Evolutionary conservation across 371 early-diverging fungal genomes (phyloP).

Genomic region (Lichtheimia corymbifera): DNA sequence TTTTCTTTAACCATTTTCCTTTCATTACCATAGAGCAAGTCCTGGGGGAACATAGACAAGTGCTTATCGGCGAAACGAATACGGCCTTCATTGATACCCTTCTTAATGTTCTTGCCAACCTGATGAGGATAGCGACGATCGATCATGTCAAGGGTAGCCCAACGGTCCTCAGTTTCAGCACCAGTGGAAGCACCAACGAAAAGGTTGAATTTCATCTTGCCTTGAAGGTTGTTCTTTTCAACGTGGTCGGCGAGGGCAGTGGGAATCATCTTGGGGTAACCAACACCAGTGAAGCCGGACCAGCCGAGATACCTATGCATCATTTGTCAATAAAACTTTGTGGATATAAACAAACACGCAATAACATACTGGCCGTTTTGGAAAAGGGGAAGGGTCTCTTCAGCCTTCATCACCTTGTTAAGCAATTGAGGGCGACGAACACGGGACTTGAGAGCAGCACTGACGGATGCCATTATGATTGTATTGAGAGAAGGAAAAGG

Average conservation of each 20-base stretch:
- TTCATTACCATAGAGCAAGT: conserved; percentile 46
- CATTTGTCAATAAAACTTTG: background rate
- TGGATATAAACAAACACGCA: background rate
- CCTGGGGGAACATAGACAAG: conserved; percentile 59
- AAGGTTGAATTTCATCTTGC: conserved; percentile 55
- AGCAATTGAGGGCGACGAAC: conserved; percentile 51
- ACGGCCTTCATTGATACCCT: conserved; percentile 53
- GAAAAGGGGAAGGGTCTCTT: conserved; percentile 50
- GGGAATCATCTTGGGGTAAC: conserved; percentile 57
- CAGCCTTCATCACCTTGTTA: conserved; percentile 48
- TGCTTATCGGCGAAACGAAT: conserved; percentile 63
- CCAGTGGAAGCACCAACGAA: conserved; percentile 56
- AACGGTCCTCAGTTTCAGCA: conserved; percentile 53
- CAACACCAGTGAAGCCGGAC: conserved; percentile 59
- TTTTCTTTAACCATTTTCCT: too few relatives aligned
- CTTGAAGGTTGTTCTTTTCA: conserved; percentile 53
- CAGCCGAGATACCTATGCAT: conserved; percentile 42
- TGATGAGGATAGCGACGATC: conserved; percentile 61
- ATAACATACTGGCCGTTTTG: conserved; percentile 50
- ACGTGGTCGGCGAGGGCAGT: conserved; percentile 53
- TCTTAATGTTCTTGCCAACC: conserved; percentile 54
- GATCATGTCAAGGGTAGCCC: conserved; percentile 53
- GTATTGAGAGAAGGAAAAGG: conserved; percentile 10
- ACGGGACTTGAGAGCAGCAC: conserved; percentile 49
- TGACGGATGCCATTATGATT: conserved; percentile 37